phyloP scores from a whole-genome alignment of 2,329 filamentous ascomycete species.

The Monosporascus cannonballus region DNA sequence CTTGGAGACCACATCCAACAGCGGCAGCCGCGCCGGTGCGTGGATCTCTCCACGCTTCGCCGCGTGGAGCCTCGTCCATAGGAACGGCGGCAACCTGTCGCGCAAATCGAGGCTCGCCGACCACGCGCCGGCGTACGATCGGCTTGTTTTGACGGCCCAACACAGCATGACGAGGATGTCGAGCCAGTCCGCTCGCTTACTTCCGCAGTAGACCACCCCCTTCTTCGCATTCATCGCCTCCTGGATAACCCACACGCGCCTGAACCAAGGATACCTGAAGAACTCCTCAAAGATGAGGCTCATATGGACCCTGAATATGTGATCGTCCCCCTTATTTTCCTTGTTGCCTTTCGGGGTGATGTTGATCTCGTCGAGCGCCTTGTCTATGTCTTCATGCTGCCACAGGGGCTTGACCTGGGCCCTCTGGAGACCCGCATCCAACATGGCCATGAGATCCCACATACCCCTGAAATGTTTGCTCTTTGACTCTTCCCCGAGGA shows the following conservation, averaged over 20 bases:
- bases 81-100: slow-evolving; percentile 1
- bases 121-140: background rate
- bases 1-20: background rate
- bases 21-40: background rate
- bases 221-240: slow-evolving; percentile 3
- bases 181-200: background rate
- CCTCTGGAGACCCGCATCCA: background rate
- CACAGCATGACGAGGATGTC: slow-evolving; percentile 2
- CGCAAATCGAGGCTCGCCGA: background rate
- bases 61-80: slow-evolving; percentile 1
- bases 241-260: slow-evolving; percentile 3
- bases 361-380: background rate
- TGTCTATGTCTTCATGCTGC: slow-evolving; percentile 1
- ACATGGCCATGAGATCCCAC: slow-evolving; percentile 1
- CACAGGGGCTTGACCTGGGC: background rate
- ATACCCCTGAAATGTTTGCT: slow-evolving; percentile 1
- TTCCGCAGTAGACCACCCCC: slow-evolving; percentile 1
- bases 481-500: slow-evolving; percentile 1
- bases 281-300: slow-evolving; percentile 1
- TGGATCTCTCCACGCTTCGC: background rate
- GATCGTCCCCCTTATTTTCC: background rate
- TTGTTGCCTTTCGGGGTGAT: background rate
- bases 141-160: slow-evolving; percentile 1
- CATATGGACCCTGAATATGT: background rate
- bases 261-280: slow-evolving; percentile 2